These are phyloP conservation scores for Plasmopara halstedii DNA, from an alignment of 352 stramenopile species.

Conservation along the genomic window DNA sequence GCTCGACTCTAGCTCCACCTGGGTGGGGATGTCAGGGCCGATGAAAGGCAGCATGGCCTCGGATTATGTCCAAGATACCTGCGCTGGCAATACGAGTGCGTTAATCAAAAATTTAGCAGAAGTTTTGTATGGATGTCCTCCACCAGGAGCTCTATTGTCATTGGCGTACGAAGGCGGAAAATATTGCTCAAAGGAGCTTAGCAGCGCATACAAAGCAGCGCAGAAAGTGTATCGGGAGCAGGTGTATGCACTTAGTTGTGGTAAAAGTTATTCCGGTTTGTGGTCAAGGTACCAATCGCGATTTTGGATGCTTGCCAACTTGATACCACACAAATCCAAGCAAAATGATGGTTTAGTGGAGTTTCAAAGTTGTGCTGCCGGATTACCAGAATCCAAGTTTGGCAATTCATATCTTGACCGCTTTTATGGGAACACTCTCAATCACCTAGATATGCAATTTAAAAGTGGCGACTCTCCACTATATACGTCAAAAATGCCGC, in stretches of 20 bases:
- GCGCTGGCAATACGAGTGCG: constrained; percentile 7
- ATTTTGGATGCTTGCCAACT: constrained; percentile 8
- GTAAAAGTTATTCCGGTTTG: constrained; percentile 25
- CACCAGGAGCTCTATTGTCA: constrained; percentile 10
- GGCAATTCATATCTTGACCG: constrained; percentile 13
- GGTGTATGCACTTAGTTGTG: constrained; percentile 31
- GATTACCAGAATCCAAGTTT: constrained; percentile 19
- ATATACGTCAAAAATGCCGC: constrained; percentile 21
- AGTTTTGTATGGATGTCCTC: constrained; percentile 28
- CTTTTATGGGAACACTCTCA: constrained; percentile 30
- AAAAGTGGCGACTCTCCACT: constrained; percentile 26
- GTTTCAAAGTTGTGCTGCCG: constrained; percentile 29
- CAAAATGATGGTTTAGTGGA: constrained; percentile 34
- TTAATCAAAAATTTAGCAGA: constrained; percentile 10
- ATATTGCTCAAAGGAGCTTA: constrained; percentile 13
- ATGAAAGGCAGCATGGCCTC: constrained; percentile 37
- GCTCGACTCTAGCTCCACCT: constrained; percentile 10
- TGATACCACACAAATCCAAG: constrained; percentile 18
- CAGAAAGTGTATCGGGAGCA: constrained; percentile 25
- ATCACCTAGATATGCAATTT: constrained; percentile 40
- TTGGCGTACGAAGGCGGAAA: constrained; percentile 24
- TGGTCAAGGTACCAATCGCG: constrained; percentile 16
- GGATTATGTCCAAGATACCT: constrained; percentile 25
- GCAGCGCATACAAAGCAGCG: constrained; percentile 19
- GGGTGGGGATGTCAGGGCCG: constrained; percentile 24